These are phyloP conservation scores for Thalassiosira profunda DNA, from an alignment of 108 stramenopile genomes.

Conservation along the genomic window DNA sequence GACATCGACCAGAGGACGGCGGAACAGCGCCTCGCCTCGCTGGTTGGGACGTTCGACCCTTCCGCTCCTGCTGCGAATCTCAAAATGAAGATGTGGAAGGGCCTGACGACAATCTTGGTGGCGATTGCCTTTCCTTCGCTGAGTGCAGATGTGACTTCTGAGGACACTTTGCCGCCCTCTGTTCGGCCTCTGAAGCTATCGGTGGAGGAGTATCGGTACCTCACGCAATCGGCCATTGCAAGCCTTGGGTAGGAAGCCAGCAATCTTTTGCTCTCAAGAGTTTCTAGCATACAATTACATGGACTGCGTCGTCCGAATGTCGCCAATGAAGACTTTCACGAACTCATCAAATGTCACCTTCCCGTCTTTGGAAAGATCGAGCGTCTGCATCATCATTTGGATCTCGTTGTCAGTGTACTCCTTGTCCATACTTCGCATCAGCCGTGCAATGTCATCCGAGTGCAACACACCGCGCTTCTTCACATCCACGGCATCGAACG, in stretches of 20 bases:
- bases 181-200: slow-evolving; percentile 50
- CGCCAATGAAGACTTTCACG: slow-evolving; percentile 67
- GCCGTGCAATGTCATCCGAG: slow-evolving; percentile 46
- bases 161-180: slow-evolving; percentile 38
- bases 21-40: slow-evolving; percentile 53
- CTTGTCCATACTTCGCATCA: slow-evolving; percentile 75
- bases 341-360: slow-evolving; percentile 78
- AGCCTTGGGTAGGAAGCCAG: slow-evolving; percentile 23
- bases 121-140: slow-evolving; percentile 49
- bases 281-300: slow-evolving; percentile 47
- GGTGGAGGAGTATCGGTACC: slow-evolving; percentile 65
- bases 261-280: background rate
- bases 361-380: slow-evolving; percentile 71
- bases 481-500: slow-evolving; percentile 72
- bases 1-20: slow-evolving; percentile 5
- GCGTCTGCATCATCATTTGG: slow-evolving; percentile 57
- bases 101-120: slow-evolving; percentile 72
- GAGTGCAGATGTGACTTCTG: background rate
- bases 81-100: slow-evolving; percentile 60
- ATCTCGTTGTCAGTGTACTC: slow-evolving; percentile 77
- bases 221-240: slow-evolving; percentile 45
- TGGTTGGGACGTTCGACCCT: slow-evolving; percentile 70
- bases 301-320: slow-evolving; percentile 65
- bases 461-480: slow-evolving; percentile 57
- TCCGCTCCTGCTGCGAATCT: slow-evolving; percentile 60